Percentiles rank a stretch among this genome's conserved stretches.
These are phyloP conservation scores for Heliosperma pusillum DNA, from an alignment of 148 eudicot species.

Conservation along the genomic window DNA sequence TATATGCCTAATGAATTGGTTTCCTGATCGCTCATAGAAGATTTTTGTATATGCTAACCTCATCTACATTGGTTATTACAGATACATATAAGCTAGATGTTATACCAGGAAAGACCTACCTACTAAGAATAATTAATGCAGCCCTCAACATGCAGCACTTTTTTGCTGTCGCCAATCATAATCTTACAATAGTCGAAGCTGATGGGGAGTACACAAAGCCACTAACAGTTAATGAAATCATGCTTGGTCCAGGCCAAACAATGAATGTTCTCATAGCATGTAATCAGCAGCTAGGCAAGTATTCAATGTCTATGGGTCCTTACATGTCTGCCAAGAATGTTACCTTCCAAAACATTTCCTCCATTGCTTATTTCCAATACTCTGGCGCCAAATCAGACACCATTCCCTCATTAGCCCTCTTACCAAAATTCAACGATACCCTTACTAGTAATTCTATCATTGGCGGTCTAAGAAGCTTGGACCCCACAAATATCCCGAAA, in stretches of 20 bases:
- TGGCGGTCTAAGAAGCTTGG: slow-evolving; percentile 49
- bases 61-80: slow-evolving; percentile 20
- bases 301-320: slow-evolving; percentile 58
- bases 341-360: slow-evolving; percentile 45
- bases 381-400: slow-evolving; percentile 33
- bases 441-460: slow-evolving; percentile 43
- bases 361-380: slow-evolving; percentile 55
- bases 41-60: background rate
- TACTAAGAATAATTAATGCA: slow-evolving; percentile 55
- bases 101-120: slow-evolving; percentile 54
- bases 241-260: slow-evolving; percentile 68
- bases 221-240: slow-evolving; percentile 38
- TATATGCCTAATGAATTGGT: background rate
- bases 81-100: slow-evolving; percentile 50
- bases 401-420: slow-evolving; percentile 35
- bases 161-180: slow-evolving; percentile 61
- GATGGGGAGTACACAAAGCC: slow-evolving; percentile 65
- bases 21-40: background rate
- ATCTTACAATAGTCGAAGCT: slow-evolving; percentile 57
- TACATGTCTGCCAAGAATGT: slow-evolving; percentile 57
- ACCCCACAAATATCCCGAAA: slow-evolving; percentile 36
- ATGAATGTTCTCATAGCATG: slow-evolving; percentile 50
- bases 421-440: slow-evolving; percentile 51
- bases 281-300: slow-evolving; percentile 41
- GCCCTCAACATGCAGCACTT: slow-evolving; percentile 58